These are phyloP conservation scores for Pyrenophora seminiperda DNA, from an alignment of 2,329 filamentous ascomycete species.

Conservation along the genomic window DNA sequence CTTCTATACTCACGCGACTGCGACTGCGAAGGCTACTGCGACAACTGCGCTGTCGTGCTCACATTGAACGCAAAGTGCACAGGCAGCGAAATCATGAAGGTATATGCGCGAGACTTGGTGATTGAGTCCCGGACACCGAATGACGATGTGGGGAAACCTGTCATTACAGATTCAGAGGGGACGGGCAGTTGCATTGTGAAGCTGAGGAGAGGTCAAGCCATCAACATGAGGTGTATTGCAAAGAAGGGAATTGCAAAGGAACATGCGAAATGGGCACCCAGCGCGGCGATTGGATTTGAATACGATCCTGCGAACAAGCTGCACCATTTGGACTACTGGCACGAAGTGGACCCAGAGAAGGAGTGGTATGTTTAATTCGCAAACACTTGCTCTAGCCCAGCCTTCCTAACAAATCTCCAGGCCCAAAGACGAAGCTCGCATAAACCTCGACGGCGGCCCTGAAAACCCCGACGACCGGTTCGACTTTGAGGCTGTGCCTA, in stretches of 20 bases:
- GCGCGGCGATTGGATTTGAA: slow-evolving; percentile 90
- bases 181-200: slow-evolving; percentile 88
- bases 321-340: slow-evolving; percentile 91
- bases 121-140: slow-evolving; percentile 73
- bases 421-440: slow-evolving; percentile 84
- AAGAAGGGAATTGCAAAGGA: slow-evolving; percentile 99
- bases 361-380: slow-evolving; percentile 73
- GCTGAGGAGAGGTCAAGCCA: slow-evolving; percentile 84
- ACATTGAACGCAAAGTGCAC: slow-evolving; percentile 85
- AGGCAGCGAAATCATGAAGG: slow-evolving; percentile 85
- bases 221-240: slow-evolving; percentile 88
- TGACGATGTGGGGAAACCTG: slow-evolving; percentile 75
- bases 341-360: slow-evolving; percentile 79
- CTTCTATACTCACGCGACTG: slow-evolving; percentile 91
- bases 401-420: slow-evolving; percentile 47
- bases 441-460: slow-evolving; percentile 73
- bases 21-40: slow-evolving; percentile 94
- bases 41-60: slow-evolving; percentile 85
- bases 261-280: slow-evolving; percentile 97
- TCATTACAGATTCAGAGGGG: slow-evolving; percentile 81
- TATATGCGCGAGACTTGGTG: slow-evolving; percentile 88
- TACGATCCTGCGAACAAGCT: slow-evolving; percentile 98
- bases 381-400: not conserved
- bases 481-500: slow-evolving; percentile 85
- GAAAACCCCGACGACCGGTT: slow-evolving; percentile 83